A percentile compares a stretch with the other conserved stretches of the same genome.
Evolutionary conservation across 2,329 filamentous ascomycete genomes (phyloP).

Genomic region (Fusarium paranaense): DNA sequence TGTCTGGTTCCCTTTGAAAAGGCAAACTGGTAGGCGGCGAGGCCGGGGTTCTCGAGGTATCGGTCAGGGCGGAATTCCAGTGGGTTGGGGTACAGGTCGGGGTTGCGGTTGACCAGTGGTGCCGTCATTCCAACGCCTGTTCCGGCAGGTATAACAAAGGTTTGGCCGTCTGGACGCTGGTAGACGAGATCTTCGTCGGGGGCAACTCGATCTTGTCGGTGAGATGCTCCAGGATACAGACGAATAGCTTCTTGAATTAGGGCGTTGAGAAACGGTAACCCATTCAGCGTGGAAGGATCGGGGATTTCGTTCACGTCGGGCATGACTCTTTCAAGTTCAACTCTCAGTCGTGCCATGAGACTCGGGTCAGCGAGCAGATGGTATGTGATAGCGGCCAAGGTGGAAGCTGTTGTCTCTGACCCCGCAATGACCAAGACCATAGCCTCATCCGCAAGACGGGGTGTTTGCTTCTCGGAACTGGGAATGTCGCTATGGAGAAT

Average conservation of each 20-base stretch:
- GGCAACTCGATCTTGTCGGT: constrained; percentile 44
- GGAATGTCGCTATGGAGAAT: constrained; percentile 47
- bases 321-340: constrained; percentile 46
- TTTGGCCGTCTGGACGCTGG: constrained; percentile 27
- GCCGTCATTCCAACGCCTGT: constrained; percentile 54
- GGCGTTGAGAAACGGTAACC: constrained; percentile 53
- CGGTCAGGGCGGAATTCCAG: constrained; percentile 41
- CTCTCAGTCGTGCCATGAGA: constrained; percentile 45
- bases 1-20: constrained; percentile 33
- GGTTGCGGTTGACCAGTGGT: constrained; percentile 40
- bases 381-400: constrained; percentile 50
- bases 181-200: constrained; percentile 47
- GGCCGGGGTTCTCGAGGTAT: constrained; percentile 27
- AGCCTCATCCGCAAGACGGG: constrained; percentile 50
- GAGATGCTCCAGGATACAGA: constrained; percentile 52
- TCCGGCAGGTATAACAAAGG: constrained; percentile 46
- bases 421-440: constrained; percentile 50
- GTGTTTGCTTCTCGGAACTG: constrained; percentile 46
- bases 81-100: constrained; percentile 37
- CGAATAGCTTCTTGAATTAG: constrained; percentile 54
- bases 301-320: constrained; percentile 12
- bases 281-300: constrained; percentile 44
- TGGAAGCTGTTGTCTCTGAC: constrained; percentile 52
- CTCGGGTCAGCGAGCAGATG: constrained; percentile 49
- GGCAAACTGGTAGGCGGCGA: constrained; percentile 14